Evolutionary conservation across 768 basidiomycete species (phyloP), one percentile per base, ranked within the genome.

Genomic region (Leccinum uliginosum): DNA sequence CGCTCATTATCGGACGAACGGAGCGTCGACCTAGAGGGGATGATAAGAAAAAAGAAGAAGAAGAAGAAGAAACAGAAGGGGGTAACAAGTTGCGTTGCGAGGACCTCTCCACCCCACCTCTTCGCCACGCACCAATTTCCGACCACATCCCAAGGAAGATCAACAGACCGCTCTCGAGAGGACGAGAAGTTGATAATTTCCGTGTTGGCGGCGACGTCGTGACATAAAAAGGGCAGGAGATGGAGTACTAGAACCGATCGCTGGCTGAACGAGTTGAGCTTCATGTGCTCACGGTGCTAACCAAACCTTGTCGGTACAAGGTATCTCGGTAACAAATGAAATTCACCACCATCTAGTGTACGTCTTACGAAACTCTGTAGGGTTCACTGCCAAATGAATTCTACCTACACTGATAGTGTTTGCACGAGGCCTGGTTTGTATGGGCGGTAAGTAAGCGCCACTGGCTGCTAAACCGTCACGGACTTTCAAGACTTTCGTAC

Each of bases 161-260:
- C 61, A 23, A 59, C 59, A 9, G 54, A 15, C 45, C 30, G 48
- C 58, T 15, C 62, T 43, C 67, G 68, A 15, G 69, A 62, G 47
- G 75, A 71, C 24, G 65, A 67, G 64, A 87, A 83, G 67, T 83
- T 83, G 67, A 83, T 69, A 62, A 87, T 86, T 72, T 87, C 84
- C 34, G 86, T 87, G 68, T 87, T 86, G 21, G 79, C 83, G 51
- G 71, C 61, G 30, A 60, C 72, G 38, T 53, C 48, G 57, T 71
- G 67, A 62, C 63, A 69, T 59, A 65, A 58, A 45, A 66, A 50
- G 49, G 30, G 58, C 1, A 71, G 45, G 30, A 60, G 24, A 53
- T 21, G 45, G 26, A 55, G 45, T 23, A 24, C 45, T 29, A 62
- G 59, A 57, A 53, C 46, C 34, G 62, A 58, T 59, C 56, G 61